phyloP scores from a whole-genome alignment of 805 yeast genomes.

The Babjeviella inositovora region DNA sequence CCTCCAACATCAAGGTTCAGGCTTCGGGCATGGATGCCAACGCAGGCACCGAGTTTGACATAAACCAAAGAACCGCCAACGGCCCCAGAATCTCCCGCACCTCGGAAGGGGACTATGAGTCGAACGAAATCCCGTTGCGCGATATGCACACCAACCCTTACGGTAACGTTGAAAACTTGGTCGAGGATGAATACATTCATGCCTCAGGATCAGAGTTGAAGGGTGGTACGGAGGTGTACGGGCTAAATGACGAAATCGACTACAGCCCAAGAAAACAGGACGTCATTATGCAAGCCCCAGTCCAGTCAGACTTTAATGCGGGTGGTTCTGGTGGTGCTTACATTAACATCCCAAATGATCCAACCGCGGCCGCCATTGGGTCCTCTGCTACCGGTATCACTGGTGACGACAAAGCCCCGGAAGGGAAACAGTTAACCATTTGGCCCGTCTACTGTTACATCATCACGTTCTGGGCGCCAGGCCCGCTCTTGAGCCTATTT shows the following conservation, averaged over 20 bases:
- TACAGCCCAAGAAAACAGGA: constrained; percentile 2
- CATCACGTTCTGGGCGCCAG: constrained; percentile 88
- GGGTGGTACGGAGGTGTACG: constrained; percentile 35
- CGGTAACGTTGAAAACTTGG: too few species aligned
- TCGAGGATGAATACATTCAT: too few species aligned
- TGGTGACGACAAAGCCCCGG: constrained; percentile 1
- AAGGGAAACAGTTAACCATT: constrained; percentile 9
- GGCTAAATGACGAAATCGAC: constrained; percentile 42
- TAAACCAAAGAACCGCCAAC: background rate
- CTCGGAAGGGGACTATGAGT: constrained; percentile 11
- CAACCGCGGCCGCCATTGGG: constrained; percentile 1
- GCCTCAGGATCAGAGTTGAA: too few species aligned
- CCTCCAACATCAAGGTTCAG: constrained; percentile 41
- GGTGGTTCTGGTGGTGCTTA: constrained; percentile 2
- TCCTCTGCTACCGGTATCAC: background rate
- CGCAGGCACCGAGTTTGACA: constrained; percentile 2
- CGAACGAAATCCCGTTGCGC: too few species aligned
- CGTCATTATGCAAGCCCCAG: constrained; percentile 1
- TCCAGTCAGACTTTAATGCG: constrained; percentile 3
- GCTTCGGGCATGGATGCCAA: constrained; percentile 56
- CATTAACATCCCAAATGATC: constrained; percentile 2
- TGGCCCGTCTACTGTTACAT: constrained; percentile 76
- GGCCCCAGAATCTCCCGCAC: background rate
- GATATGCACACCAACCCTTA: too few species aligned
- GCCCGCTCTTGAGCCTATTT: constrained; percentile 47